Evolutionary conservation across 371 early-diverging fungal species (phyloP).

Genomic region (Mucor indicus): DNA sequence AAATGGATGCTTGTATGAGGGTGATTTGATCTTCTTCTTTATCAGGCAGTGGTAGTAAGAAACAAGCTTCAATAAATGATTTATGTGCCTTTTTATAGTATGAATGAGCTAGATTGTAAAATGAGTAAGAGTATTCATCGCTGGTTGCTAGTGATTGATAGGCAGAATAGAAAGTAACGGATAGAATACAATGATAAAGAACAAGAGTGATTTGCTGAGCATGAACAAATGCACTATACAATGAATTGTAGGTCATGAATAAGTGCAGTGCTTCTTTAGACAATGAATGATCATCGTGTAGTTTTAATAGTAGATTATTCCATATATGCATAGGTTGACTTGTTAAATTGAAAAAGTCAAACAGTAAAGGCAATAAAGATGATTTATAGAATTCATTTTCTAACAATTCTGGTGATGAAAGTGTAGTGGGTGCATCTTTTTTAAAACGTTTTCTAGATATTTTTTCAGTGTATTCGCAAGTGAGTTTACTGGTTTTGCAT

Average conservation of each 20-base stretch:
- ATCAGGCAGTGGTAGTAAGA: background rate
- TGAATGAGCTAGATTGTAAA: background rate
- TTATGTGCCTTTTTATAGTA: constrained; percentile 33
- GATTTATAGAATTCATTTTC: constrained; percentile 14
- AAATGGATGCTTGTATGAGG: constrained; percentile 22
- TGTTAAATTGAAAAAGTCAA: constrained; percentile 32
- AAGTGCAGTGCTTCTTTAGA: constrained; percentile 6
- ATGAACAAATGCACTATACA: constrained; percentile 34
- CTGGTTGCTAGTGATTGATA: constrained; percentile 14
- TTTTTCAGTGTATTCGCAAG: constrained; percentile 20
- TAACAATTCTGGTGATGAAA: background rate
- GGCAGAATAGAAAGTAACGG: constrained; percentile 30
- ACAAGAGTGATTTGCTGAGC: constrained; percentile 1
- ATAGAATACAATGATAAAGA: constrained; percentile 23
- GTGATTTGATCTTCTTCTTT: constrained; percentile 1
- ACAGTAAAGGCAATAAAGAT: constrained; percentile 28
- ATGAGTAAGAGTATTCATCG: constrained; percentile 1
- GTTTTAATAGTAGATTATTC: background rate
- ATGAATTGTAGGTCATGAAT: constrained; percentile 22
- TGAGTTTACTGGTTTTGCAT: constrained; percentile 17
- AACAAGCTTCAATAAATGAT: constrained; percentile 25
- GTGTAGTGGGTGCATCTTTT: constrained; percentile 12
- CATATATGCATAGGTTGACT: constrained; percentile 26
- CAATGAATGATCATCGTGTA: background rate
- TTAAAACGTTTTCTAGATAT: background rate